Conservation (phyloP, 768 basidiomycete genomes). For the Rubroboletus pulcherrimus region DNA sequence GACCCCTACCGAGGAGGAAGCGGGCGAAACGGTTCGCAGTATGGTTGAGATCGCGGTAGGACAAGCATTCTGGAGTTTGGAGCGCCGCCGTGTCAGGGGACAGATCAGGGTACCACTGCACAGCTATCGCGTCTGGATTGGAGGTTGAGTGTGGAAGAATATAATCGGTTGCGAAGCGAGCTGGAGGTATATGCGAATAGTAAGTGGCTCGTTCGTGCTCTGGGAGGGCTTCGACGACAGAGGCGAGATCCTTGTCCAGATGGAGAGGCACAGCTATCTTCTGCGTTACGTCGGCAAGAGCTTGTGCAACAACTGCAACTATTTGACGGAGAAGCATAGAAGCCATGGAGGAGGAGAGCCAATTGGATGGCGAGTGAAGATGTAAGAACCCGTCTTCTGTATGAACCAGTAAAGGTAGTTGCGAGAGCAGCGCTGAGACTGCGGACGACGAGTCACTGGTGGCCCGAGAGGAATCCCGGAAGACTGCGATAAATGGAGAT, state of each 20-base stretch:
- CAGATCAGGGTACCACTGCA: constrained; percentile 22
- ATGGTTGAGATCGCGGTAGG: constrained; percentile 35
- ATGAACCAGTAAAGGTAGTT: constrained; percentile 10
- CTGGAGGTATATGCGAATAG: constrained; percentile 19
- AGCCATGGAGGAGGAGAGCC: constrained; percentile 11
- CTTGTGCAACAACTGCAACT: constrained; percentile 2
- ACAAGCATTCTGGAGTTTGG: constrained; percentile 8
- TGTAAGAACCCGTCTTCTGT: constrained; percentile 9
- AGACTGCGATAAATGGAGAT: constrained; percentile 15
- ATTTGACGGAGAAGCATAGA: constrained; percentile 20
- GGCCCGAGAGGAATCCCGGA: constrained; percentile 7
- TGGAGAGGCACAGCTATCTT: constrained; percentile 6
- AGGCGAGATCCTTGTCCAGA: constrained; percentile 15
- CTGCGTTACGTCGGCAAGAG: constrained; percentile 1
- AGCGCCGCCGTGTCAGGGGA: background rate
- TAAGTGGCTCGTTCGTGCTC: constrained; percentile 1
- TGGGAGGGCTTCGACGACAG: constrained; percentile 14
- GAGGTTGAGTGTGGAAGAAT: constrained; percentile 18
- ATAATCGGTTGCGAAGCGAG: constrained; percentile 23
- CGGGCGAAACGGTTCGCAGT: constrained; percentile 40
- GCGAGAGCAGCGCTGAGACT: background rate
- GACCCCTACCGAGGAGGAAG: constrained; percentile 37
- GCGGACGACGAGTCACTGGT: background rate
- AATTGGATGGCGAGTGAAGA: constrained; percentile 11
- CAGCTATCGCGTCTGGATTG: constrained; percentile 15